Evolutionary conservation across 2,329 filamentous ascomycete species (phyloP).

Genomic region (Neocatenulostroma microsporum): DNA sequence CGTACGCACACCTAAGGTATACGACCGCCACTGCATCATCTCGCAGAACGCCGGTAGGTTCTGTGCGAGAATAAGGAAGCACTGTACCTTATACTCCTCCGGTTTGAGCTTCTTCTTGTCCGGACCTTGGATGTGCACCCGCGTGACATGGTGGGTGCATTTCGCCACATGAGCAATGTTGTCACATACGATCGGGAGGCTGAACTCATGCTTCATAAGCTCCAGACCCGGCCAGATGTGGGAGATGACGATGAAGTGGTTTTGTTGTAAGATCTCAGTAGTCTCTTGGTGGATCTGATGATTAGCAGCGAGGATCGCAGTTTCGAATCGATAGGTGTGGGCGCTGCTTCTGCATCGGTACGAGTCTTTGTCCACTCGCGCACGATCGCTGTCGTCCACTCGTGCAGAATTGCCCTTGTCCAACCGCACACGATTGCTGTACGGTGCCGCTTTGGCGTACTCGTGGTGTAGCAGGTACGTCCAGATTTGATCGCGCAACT

Average conservation of each 20-base stretch:
- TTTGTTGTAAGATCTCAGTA: conserved; percentile 12
- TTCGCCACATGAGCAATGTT: background rate
- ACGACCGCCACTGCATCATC: conserved; percentile 4
- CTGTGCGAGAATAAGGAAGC: conserved; percentile 1
- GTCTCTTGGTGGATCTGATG: conserved; percentile 17
- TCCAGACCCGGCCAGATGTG: background rate
- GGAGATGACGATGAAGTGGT: conserved; percentile 15
- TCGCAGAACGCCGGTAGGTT: conserved; percentile 1
- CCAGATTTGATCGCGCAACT: conserved; percentile 17
- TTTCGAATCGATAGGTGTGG: conserved; percentile 14
- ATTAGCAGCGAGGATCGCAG: conserved; percentile 18
- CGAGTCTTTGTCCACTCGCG: conserved; percentile 3
- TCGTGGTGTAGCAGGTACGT: conserved; percentile 14
- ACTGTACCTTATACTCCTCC: background rate
- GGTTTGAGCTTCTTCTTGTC: background rate
- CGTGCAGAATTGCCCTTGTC: background rate
- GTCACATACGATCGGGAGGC: conserved; percentile 7
- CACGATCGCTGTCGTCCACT: background rate
- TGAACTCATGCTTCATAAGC: background rate
- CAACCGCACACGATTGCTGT: conserved; percentile 1
- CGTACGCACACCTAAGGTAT: no score
- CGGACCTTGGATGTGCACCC: conserved; percentile 1
- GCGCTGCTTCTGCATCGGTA: no score
- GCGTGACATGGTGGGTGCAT: conserved; percentile 1
- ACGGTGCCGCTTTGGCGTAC: conserved; percentile 3